These are phyloP conservation scores for Lenzites betulinus DNA, from an alignment of 768 basidiomycete species.

Conservation along the genomic window DNA sequence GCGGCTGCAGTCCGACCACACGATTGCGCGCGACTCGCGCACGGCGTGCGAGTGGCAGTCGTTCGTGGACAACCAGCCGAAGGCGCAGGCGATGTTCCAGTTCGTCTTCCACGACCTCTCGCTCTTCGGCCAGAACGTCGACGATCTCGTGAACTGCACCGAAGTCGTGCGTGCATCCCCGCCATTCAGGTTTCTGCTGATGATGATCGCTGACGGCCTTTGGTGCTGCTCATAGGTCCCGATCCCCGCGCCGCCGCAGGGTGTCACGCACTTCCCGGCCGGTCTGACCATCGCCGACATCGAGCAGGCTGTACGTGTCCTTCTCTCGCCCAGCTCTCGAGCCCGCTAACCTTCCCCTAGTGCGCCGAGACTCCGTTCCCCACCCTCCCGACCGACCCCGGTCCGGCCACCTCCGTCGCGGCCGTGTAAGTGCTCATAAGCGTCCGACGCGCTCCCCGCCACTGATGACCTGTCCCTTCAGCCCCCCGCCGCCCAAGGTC, in stretches of 20 bases:
- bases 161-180: slow-evolving; percentile 1
- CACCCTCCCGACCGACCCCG: slow-evolving; percentile 11
- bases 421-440: slow-evolving; percentile 15
- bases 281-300: slow-evolving; percentile 8
- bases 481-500: no score
- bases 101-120: no score
- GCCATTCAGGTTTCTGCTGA: neutral
- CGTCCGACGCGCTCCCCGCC: no score
- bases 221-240: neutral
- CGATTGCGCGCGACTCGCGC: slow-evolving; percentile 33
- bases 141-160: slow-evolving; percentile 13
- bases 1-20: slow-evolving; percentile 35
- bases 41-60: no score
- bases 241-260: slow-evolving; percentile 5
- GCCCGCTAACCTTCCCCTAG: neutral
- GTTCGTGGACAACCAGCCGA: no score
- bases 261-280: slow-evolving; percentile 8
- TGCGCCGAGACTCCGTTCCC: slow-evolving; percentile 13
- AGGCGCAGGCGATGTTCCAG: no score
- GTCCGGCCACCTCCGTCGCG: slow-evolving; percentile 9
- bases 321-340: neutral
- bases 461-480: no score
- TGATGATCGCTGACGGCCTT: neutral
- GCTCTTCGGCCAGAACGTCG: slow-evolving; percentile 12
- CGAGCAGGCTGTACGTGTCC: slow-evolving; percentile 11